Conservation (phyloP, 805 yeast species). For the Pichia insulana region DNA sequence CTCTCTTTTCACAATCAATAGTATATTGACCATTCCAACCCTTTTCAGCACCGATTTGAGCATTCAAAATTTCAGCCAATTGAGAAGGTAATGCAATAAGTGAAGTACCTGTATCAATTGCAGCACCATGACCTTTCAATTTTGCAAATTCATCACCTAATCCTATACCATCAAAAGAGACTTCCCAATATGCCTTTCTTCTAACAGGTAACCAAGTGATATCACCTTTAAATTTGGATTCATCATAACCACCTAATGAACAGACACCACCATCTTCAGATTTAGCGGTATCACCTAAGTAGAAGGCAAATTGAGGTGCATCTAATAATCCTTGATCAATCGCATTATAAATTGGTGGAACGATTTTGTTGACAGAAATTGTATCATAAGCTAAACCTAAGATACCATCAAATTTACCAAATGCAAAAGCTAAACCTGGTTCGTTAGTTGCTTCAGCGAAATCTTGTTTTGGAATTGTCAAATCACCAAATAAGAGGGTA, state of each 20-base stretch:
- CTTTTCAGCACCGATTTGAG: slow-evolving; percentile 95
- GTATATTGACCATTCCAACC: slow-evolving; percentile 97
- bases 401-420: slow-evolving; percentile 97
- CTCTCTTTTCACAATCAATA: slow-evolving; percentile 83
- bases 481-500: slow-evolving; percentile 69
- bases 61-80: slow-evolving; percentile 87
- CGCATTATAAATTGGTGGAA: slow-evolving; percentile 93
- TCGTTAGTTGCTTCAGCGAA: slow-evolving; percentile 97
- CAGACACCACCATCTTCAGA: slow-evolving; percentile 81
- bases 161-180: slow-evolving; percentile 80
- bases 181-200: slow-evolving; percentile 99
- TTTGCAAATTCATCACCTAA: slow-evolving; percentile 88
- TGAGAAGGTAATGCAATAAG: slow-evolving; percentile 91
- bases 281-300: slow-evolving; percentile 70
- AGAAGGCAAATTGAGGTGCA: slow-evolving; percentile 78
- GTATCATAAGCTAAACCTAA: slow-evolving; percentile 91
- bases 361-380: slow-evolving; percentile 79
- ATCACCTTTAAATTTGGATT: slow-evolving; percentile 67
- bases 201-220: slow-evolving; percentile 95
- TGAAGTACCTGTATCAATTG: slow-evolving; percentile 97
- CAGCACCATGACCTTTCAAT: slow-evolving; percentile 83
- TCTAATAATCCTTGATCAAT: slow-evolving; percentile 74
- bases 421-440: slow-evolving; percentile 97
- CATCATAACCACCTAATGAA: slow-evolving; percentile 91
- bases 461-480: slow-evolving; percentile 78